phyloP scores from a whole-genome alignment of 371 early-diverging fungal species.

The Cokeromyces recurvatus region DNA sequence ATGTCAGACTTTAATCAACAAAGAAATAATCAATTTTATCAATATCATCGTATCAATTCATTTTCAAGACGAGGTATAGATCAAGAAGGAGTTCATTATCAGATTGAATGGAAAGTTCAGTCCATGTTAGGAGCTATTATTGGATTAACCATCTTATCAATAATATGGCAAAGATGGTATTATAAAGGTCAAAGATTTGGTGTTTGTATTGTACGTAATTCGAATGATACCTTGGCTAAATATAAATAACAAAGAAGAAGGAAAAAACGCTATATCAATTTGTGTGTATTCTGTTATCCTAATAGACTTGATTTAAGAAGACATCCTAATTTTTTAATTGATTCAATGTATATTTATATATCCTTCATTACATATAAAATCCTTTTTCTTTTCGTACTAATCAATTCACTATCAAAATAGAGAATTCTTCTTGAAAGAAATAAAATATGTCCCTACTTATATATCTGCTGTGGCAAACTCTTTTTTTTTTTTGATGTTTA shows the following conservation, averaged over 20 bases:
- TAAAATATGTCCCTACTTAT: too few relatives aligned
- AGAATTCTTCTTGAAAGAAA: too few relatives aligned
- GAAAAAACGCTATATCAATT: not conserved
- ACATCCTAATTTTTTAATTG: too few relatives aligned
- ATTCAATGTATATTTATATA: too few relatives aligned
- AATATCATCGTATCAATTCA: not conserved
- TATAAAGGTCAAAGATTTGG: constrained; percentile 32
- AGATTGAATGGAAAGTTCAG: constrained; percentile 11
- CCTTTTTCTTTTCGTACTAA: too few relatives aligned
- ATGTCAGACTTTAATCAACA: constrained; percentile 18
- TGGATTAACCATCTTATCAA: constrained; percentile 14
- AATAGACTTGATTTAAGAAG: too few relatives aligned
- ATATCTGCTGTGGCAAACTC: too few relatives aligned
- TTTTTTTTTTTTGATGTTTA: too few relatives aligned
- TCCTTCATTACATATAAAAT: too few relatives aligned
- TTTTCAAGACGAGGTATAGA: too few relatives aligned
- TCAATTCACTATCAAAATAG: too few relatives aligned
- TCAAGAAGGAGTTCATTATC: constrained; percentile 5
- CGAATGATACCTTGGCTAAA: constrained; percentile 10
- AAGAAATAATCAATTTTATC: not conserved
- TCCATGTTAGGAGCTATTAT: constrained; percentile 22
- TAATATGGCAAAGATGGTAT: constrained; percentile 8
- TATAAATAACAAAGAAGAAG: not conserved
- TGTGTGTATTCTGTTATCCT: too few relatives aligned
- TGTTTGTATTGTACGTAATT: constrained; percentile 8